These are phyloP conservation scores for Cardamine chenopodiifolia DNA, from an alignment of 345 rosid species.

Conservation along the genomic window DNA sequence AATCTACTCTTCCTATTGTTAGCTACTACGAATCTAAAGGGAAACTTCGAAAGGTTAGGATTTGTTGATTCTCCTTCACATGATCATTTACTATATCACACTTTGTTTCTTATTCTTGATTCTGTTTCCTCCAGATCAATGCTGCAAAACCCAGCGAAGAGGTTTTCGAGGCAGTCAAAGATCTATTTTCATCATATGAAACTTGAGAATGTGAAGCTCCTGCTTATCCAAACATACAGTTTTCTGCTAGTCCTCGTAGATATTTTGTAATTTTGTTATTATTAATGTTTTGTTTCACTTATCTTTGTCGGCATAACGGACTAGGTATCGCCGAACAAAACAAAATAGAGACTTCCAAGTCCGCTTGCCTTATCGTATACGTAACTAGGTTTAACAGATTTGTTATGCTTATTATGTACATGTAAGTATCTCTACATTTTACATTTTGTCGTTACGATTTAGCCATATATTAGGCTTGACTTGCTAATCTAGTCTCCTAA, in stretches of 20 bases:
- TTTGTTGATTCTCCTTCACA: conserved; percentile 6
- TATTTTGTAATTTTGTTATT: background rate
- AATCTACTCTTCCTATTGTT: conserved; percentile 64
- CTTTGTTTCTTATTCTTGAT: conserved; percentile 4
- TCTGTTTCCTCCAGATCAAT: conserved; percentile 52
- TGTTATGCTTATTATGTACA: background rate
- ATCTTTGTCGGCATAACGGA: background rate
- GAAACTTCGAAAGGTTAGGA: conserved; percentile 63
- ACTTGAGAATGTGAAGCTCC: conserved; percentile 50
- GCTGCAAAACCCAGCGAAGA: conserved; percentile 67
- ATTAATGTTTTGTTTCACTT: background rate
- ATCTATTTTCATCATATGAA: conserved; percentile 46
- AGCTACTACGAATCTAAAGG: conserved; percentile 56
- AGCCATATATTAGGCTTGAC: background rate
- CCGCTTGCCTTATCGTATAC: conserved; percentile 19
- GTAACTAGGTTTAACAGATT: background rate
- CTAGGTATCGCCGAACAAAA: conserved; percentile 8
- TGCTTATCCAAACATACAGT: background rate
- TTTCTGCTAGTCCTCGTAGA: background rate
- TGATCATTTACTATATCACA: background rate
- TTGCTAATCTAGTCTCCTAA: background rate
- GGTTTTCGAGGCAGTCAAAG: conserved; percentile 66
- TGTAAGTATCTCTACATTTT: background rate
- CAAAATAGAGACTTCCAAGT: conserved; percentile 21
- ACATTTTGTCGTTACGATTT: background rate